Conservation (phyloP, 768 basidiomycete species). For the Russula virescens region DNA sequence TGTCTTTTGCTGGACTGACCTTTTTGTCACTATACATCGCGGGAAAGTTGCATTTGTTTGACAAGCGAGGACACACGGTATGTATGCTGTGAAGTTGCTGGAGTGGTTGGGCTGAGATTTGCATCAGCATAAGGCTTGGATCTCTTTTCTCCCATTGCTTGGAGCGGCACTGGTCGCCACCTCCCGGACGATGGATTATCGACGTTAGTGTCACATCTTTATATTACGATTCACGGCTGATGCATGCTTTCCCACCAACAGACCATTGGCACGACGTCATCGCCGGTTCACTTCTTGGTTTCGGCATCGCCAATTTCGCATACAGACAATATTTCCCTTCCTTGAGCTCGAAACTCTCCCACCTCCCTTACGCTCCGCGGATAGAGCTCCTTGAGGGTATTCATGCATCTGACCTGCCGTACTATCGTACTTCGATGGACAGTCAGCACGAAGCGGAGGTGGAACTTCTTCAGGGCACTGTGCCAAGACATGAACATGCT, state of each 20-base stretch:
- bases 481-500: slow-evolving; percentile 30
- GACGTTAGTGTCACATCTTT: slow-evolving; percentile 47
- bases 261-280: slow-evolving; percentile 93
- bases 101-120: background rate
- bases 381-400: slow-evolving; percentile 41
- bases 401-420: slow-evolving; percentile 2
- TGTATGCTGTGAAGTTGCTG: slow-evolving; percentile 23
- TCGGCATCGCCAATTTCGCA: slow-evolving; percentile 61
- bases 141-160: slow-evolving; percentile 67
- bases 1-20: slow-evolving; percentile 90
- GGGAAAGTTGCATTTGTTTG: slow-evolving; percentile 90
- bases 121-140: slow-evolving; percentile 63
- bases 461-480: slow-evolving; percentile 29
- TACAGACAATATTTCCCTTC: slow-evolving; percentile 83
- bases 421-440: slow-evolving; percentile 8
- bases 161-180: slow-evolving; percentile 77
- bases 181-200: slow-evolving; percentile 87
- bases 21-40: slow-evolving; percentile 85
- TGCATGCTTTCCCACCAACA: slow-evolving; percentile 29
- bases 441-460: slow-evolving; percentile 23
- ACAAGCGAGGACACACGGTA: slow-evolving; percentile 67
- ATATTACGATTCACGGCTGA: slow-evolving; percentile 15
- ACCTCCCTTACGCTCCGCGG: slow-evolving; percentile 69
- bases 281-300: slow-evolving; percentile 71
- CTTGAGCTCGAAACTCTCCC: slow-evolving; percentile 55